Percentiles rank a stretch among this genome's conserved stretches.
Conservation (phyloP, 441 rosid genomes). For the Gossypium trilobum region DNA sequence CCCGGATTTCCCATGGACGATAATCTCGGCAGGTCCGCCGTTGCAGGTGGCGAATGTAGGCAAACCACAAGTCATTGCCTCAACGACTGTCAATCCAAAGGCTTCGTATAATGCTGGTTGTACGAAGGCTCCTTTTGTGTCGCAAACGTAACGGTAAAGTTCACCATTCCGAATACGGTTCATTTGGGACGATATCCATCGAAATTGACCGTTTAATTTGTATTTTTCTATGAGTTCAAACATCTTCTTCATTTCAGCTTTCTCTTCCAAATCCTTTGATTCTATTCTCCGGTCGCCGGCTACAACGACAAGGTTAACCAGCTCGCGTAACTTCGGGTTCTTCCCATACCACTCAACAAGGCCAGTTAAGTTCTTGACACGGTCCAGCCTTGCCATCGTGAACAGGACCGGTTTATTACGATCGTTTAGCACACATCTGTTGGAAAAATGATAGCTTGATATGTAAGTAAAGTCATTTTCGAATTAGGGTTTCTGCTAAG, state of each 20-base stretch:
- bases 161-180: constrained; percentile 68
- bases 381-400: constrained; percentile 94
- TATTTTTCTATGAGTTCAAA: constrained; percentile 48
- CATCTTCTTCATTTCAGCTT: constrained; percentile 86
- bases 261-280: constrained; percentile 69
- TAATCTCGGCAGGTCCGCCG: constrained; percentile 80
- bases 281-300: constrained; percentile 88
- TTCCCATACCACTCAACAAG: constrained; percentile 94
- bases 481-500: neutral
- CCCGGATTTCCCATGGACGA: constrained; percentile 38
- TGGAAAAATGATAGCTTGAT: neutral
- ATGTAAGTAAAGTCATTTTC: neutral
- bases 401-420: constrained; percentile 73
- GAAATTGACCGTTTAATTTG: constrained; percentile 71
- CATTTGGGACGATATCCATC: constrained; percentile 94
- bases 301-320: constrained; percentile 79
- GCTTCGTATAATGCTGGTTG: constrained; percentile 77
- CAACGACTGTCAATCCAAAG: constrained; percentile 52
- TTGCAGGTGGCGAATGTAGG: constrained; percentile 57
- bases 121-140: constrained; percentile 60
- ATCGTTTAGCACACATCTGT: constrained; percentile 65
- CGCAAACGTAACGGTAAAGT: constrained; percentile 59
- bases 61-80: constrained; percentile 29
- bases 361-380: constrained; percentile 78
- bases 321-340: constrained; percentile 49